A percentile compares a stretch with the other conserved stretches of the same genome.
Conservation (phyloP, 129 eudicot genomes). For the Dittrichia graveolens region DNA sequence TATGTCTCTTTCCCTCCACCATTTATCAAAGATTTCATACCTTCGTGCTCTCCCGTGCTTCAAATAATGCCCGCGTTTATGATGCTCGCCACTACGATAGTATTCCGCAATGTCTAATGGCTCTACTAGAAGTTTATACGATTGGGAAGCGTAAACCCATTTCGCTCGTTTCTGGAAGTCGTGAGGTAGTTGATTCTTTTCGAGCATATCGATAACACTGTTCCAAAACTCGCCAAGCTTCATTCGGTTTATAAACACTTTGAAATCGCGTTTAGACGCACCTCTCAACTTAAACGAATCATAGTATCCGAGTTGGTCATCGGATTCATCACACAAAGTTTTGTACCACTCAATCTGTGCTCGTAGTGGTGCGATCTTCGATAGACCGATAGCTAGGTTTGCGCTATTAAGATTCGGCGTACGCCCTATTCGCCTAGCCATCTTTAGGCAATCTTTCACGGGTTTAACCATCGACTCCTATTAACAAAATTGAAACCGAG, state of each 20-base stretch:
- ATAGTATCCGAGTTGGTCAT: conserved; percentile 79
- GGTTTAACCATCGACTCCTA: conserved; percentile 55
- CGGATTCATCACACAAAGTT: conserved; percentile 67
- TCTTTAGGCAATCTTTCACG: conserved; percentile 63
- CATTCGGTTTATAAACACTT: conserved; percentile 53
- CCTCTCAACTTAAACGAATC: conserved; percentile 68
- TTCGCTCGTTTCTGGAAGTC: conserved; percentile 72
- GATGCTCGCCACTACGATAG: conserved; percentile 56
- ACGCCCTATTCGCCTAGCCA: conserved; percentile 71
- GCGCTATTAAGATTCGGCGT: conserved; percentile 83
- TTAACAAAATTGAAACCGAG: not conserved
- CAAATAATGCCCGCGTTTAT: conserved; percentile 65
- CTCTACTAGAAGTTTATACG: conserved; percentile 82
- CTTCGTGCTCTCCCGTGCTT: conserved; percentile 60
- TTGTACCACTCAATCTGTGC: conserved; percentile 95
- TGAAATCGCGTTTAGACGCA: conserved; percentile 57
- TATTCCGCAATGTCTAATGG: conserved; percentile 95
- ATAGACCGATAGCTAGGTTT: conserved; percentile 56
- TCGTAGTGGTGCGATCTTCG: conserved; percentile 66
- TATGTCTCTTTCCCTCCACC: conserved; percentile 67
- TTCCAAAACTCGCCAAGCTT: conserved; percentile 84
- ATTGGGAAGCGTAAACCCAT: conserved; percentile 80
- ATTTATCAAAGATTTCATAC: conserved; percentile 63
- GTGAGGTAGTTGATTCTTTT: conserved; percentile 75
- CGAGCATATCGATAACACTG: conserved; percentile 57